These are phyloP conservation scores for Fusarium graminum DNA, from an alignment of 2,329 filamentous ascomycete genomes.

Conservation along the genomic window DNA sequence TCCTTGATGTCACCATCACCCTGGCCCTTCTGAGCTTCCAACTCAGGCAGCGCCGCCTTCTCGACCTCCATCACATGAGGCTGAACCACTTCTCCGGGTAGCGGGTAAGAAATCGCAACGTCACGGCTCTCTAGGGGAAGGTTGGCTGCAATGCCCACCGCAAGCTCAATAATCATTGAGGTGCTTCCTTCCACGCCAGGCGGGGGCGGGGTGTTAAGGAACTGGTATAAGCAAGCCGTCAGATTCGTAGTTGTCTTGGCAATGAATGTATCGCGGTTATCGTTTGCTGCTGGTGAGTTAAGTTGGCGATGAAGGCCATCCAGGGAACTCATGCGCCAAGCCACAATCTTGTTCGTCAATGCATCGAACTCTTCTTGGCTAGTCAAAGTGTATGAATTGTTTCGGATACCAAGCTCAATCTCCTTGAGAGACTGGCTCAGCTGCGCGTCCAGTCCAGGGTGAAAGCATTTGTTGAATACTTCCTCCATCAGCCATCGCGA, in stretches of 20 bases:
- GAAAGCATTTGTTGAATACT: slow-evolving; percentile 92
- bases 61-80: slow-evolving; percentile 88
- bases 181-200: slow-evolving; percentile 88
- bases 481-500: slow-evolving; percentile 91
- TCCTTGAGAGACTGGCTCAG: slow-evolving; percentile 84
- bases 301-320: slow-evolving; percentile 86
- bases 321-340: slow-evolving; percentile 92
- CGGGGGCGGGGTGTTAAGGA: slow-evolving; percentile 81
- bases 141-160: slow-evolving; percentile 86
- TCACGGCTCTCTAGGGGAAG: slow-evolving; percentile 92
- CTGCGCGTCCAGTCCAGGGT: slow-evolving; percentile 83
- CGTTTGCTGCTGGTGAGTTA: slow-evolving; percentile 72
- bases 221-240: slow-evolving; percentile 76
- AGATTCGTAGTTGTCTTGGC: slow-evolving; percentile 76
- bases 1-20: slow-evolving; percentile 60
- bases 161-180: slow-evolving; percentile 92
- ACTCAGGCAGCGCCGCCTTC: slow-evolving; percentile 73
- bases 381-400: slow-evolving; percentile 77
- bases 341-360: slow-evolving; percentile 86
- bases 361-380: slow-evolving; percentile 92
- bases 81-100: slow-evolving; percentile 79
- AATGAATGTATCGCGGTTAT: slow-evolving; percentile 77
- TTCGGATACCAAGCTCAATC: slow-evolving; percentile 89
- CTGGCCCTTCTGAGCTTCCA: slow-evolving; percentile 62
- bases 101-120: slow-evolving; percentile 86